Evolutionary conservation across 805 yeast species (phyloP), one percentile per base, ranked within the genome.

Genomic region (Myxozyma lipomycoides): DNA sequence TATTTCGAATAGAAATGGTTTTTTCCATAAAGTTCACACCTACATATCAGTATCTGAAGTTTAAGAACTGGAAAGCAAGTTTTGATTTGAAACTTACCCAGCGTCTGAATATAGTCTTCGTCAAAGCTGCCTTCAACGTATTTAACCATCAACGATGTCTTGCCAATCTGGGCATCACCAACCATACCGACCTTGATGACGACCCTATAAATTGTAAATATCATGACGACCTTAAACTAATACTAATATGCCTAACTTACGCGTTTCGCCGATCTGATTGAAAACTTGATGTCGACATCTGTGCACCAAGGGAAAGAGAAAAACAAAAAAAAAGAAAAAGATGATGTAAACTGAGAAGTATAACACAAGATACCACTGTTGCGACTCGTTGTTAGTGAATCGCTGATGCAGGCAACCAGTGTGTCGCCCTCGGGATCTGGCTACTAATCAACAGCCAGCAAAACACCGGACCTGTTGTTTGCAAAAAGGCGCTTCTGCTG

Each of bases 1-100:
- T 89, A 52, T 86, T 82, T 49, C 89, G 81, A 48, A 91, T 83
- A 52, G 81, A 83, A 25, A 91, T 86, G 52, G 84, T 82, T 61
- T 89, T 84, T 66, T 93, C 96, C 86, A 93, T 83, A 68, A 87
- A 90, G 65, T 91, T 91, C 48, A 93, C 97, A 4, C 98, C 98
- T 46, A 88, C 4, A 15, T 2, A 3, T 10, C 9, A 12, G 40
- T 48, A 12, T n/a, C n/a, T n/a, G n/a, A n/a, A n/a, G n/a, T n/a
- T n/a, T n/a, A n/a, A n/a, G n/a, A n/a, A n/a, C n/a, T n/a, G n/a
- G n/a, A n/a, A n/a, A n/a, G n/a, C n/a, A n/a, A n/a, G n/a, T n/a
- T n/a, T n/a, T n/a, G n/a, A n/a, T n/a, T n/a, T n/a, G n/a, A n/a
- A n/a, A 38, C 36, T n/a, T 40, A 54, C 58, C 58, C 21, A 58